Base-by-base conservation (phyloP, 495 filamentous ascomycete species). In the Xylaria scruposa region DNA sequence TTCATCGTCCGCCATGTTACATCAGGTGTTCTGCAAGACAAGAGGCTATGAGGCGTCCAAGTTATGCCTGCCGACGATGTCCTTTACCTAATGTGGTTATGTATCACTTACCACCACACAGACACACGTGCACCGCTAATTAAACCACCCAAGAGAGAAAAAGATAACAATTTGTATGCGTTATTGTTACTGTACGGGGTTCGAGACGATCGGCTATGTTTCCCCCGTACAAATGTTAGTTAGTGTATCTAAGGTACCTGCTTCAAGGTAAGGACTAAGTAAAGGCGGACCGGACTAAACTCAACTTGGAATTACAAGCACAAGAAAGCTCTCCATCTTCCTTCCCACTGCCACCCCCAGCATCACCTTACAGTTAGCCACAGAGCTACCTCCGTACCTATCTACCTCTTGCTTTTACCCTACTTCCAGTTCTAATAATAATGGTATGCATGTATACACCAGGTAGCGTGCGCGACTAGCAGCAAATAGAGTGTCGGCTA, bases 361-460 rank as follows among this genome's bases (percentile, higher is more conserved):
- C 38, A 42, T 42, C 13, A 42, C 38, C 4, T 12, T 12, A 10
- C 7, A 10, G 24, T 56, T 56, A 26, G 29, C 3, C 36, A 59
- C 17, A 31, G 33, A 58, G 31, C 54, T 33, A 36, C 33, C 31
- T 33, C 31, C 31, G 31, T 33, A 2, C 31, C 31, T 33, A 33
- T 4, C 31, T 33, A 33, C 31, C n/a, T n/a, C n/a, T n/a, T n/a
- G n/a, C n/a, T n/a, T n/a, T n/a, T n/a, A n/a, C n/a, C n/a, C n/a
- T n/a, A n/a, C n/a, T n/a, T n/a, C n/a, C n/a, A n/a, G n/a, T 59
- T 59, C 54, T 59, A 59, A 59, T 59, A 59, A 62, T 62, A 40
- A 62, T 38, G 36, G 36, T 62, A 19, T 24, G 33, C 31, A 38
- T 42, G 44, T 42, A 26, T 26, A 26, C 54, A 31, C 31, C 29